Percentiles rank a stretch among this genome's conserved stretches.
phyloP scores from a whole-genome alignment of 257 asterid species.

The Nicotiana sylvestris region DNA sequence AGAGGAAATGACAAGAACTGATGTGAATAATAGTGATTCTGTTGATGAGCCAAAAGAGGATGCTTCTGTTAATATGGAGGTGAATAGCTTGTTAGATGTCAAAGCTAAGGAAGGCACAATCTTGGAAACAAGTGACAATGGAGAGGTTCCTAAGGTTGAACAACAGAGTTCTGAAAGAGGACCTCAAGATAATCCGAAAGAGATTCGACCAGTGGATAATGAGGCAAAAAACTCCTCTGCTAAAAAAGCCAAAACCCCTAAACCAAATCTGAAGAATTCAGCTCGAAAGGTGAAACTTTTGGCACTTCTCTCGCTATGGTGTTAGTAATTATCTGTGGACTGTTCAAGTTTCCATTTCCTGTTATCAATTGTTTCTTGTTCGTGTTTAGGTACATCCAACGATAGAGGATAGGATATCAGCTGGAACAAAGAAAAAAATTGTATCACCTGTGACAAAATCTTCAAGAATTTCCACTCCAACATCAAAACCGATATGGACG shows the following conservation, averaged over 20 bases:
- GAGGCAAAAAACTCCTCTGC: slow-evolving; percentile 14
- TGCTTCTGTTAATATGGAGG: background rate
- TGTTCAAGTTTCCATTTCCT: background rate
- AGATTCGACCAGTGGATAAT: background rate
- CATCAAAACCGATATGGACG: slow-evolving; percentile 22
- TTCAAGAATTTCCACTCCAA: slow-evolving; percentile 34
- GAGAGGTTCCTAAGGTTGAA: slow-evolving; percentile 21
- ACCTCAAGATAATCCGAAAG: slow-evolving; percentile 21
- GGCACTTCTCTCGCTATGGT: background rate
- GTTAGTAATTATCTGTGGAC: background rate
- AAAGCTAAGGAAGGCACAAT: slow-evolving; percentile 28
- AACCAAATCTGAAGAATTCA: slow-evolving; percentile 15
- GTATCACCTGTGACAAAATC: slow-evolving; percentile 42
- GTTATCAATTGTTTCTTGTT: slow-evolving; percentile 16
- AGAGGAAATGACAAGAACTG: background rate
- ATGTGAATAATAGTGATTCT: background rate
- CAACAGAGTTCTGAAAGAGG: slow-evolving; percentile 12
- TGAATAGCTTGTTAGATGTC: background rate
- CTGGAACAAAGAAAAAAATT: slow-evolving; percentile 38
- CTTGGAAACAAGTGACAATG: slow-evolving; percentile 22
- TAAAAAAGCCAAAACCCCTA: slow-evolving; percentile 34
- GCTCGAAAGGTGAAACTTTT: slow-evolving; percentile 46
- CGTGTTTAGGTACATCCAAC: slow-evolving; percentile 43
- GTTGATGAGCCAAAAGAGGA: slow-evolving; percentile 24
- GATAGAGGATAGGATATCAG: slow-evolving; percentile 34